Conservation (phyloP, 345 rosid genomes). For the Aurinia saxatilis region DNA sequence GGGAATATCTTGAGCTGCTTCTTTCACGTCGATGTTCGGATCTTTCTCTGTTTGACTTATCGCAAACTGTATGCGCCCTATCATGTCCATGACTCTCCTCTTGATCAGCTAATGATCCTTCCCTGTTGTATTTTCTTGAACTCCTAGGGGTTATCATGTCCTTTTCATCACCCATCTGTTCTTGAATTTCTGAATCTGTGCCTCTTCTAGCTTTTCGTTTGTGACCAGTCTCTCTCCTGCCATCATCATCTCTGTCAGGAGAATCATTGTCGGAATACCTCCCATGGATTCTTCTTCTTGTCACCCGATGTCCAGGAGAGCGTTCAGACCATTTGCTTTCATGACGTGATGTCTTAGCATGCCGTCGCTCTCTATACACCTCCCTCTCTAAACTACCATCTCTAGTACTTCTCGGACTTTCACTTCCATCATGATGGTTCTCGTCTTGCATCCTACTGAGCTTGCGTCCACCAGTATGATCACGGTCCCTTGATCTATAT, state of each 20-base stretch:
- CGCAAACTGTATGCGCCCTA: constrained; percentile 5
- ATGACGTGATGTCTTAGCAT: constrained; percentile 9
- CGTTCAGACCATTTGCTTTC: constrained; percentile 26
- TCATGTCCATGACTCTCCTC: constrained; percentile 12
- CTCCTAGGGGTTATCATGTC: constrained; percentile 22
- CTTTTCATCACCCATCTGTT: constrained; percentile 8
- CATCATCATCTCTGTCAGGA: constrained; percentile 19
- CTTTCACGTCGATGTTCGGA: constrained; percentile 6
- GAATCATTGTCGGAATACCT: constrained; percentile 25
- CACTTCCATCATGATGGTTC: constrained; percentile 20
- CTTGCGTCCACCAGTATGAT: constrained; percentile 9
- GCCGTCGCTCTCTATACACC: constrained; percentile 10
- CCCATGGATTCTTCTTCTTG: constrained; percentile 14
- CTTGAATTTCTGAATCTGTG: constrained; percentile 14
- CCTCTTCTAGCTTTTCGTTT: neutral
- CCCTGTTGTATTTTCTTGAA: constrained; percentile 22
- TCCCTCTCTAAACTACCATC: constrained; percentile 33
- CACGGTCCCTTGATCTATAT: constrained; percentile 42
- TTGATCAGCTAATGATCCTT: constrained; percentile 20
- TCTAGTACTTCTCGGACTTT: constrained; percentile 29
- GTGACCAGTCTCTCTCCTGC: neutral
- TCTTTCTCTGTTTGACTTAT: constrained; percentile 18
- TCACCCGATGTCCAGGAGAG: constrained; percentile 20
- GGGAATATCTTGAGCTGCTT: constrained; percentile 18
- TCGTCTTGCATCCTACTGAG: constrained; percentile 1